Conservation (phyloP, 768 basidiomycete species). For the Hemileccinum impolitum region DNA sequence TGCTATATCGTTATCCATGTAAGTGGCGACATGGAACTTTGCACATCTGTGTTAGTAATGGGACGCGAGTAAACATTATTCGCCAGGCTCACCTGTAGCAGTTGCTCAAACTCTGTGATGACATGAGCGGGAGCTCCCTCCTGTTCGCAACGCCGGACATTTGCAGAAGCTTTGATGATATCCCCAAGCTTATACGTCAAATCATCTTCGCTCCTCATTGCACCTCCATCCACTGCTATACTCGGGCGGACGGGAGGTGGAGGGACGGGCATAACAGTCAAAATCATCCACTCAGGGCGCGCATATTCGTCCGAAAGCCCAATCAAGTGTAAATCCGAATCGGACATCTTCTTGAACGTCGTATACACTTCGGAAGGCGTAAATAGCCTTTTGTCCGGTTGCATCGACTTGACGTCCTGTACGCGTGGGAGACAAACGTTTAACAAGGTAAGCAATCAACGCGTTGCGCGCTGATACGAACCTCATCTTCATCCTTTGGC, state of each 20-base stretch:
- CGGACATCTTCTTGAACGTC: constrained; percentile 93
- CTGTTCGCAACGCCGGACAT: constrained; percentile 87
- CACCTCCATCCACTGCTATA: constrained; percentile 95
- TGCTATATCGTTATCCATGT: constrained; percentile 99
- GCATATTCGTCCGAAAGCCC: constrained; percentile 96
- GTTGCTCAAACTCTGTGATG: constrained; percentile 92
- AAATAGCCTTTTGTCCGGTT: constrained; percentile 80
- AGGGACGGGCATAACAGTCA: constrained; percentile 96
- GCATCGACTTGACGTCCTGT: constrained; percentile 76
- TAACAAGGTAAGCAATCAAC: constrained; percentile 6
- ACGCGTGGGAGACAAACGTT: constrained; percentile 3
- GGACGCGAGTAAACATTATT: background rate
- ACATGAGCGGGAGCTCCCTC: constrained; percentile 97
- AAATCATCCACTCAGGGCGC: constrained; percentile 99
- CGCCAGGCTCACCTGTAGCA: constrained; percentile 72
- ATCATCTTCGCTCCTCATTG: constrained; percentile 97
- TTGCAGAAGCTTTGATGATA: constrained; percentile 92
- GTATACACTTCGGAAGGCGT: constrained; percentile 88
- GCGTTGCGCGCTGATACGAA: constrained; percentile 37
- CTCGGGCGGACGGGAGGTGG: constrained; percentile 98
- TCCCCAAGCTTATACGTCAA: constrained; percentile 97
- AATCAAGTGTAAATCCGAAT: constrained; percentile 81
- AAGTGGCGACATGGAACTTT: constrained; percentile 97
- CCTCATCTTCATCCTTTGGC: constrained; percentile 93
- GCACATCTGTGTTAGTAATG: background rate